A percentile compares a stretch with the other conserved stretches of the same genome.
These are phyloP conservation scores for Vitis hybrid DNA, from an alignment of 177 flowering plant species.

Conservation along the genomic window DNA sequence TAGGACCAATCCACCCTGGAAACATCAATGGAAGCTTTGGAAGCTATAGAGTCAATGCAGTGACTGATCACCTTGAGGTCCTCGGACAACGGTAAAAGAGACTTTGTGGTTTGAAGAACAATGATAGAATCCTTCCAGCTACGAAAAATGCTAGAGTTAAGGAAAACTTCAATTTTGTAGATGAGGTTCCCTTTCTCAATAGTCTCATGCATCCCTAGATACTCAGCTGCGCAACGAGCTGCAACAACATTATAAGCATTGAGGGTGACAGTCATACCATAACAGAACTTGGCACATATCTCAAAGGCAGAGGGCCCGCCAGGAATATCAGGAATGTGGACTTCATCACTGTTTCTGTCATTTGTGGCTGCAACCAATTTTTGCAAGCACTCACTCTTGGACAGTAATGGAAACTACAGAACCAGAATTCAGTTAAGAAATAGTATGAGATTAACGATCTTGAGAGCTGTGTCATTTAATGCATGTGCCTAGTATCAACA, in stretches of 20 bases:
- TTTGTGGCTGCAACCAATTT: slow-evolving; percentile 45
- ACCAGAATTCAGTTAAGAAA: background rate
- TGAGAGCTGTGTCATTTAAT: too few relatives aligned
- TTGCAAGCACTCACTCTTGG: slow-evolving; percentile 68
- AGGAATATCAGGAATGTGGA: slow-evolving; percentile 56
- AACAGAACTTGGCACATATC: slow-evolving; percentile 73
- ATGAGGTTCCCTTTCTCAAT: slow-evolving; percentile 71
- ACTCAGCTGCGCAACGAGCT: slow-evolving; percentile 75
- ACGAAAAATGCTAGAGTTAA: slow-evolving; percentile 60
- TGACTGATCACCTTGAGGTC: slow-evolving; percentile 64
- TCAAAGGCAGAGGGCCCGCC: slow-evolving; percentile 81
- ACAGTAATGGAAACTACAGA: slow-evolving; percentile 68
- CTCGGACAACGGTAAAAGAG: slow-evolving; percentile 62
- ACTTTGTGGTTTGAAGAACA: slow-evolving; percentile 61
- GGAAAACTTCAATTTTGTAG: slow-evolving; percentile 72
- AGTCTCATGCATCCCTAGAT: slow-evolving; percentile 67
- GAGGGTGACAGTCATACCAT: slow-evolving; percentile 73
- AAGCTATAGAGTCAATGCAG: slow-evolving; percentile 66
- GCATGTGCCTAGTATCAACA: too few relatives aligned
- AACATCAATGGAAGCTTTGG: slow-evolving; percentile 58
- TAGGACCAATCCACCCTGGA: slow-evolving; percentile 83
- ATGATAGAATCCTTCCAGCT: slow-evolving; percentile 84
- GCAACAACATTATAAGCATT: slow-evolving; percentile 79
- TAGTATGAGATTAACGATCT: too few relatives aligned
- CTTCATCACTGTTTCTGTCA: slow-evolving; percentile 48